Percentiles rank a stretch among this genome's conserved stretches.
These are phyloP conservation scores for Xylaria sp. DNA, from an alignment of 2,329 filamentous ascomycete species.

Conservation along the genomic window DNA sequence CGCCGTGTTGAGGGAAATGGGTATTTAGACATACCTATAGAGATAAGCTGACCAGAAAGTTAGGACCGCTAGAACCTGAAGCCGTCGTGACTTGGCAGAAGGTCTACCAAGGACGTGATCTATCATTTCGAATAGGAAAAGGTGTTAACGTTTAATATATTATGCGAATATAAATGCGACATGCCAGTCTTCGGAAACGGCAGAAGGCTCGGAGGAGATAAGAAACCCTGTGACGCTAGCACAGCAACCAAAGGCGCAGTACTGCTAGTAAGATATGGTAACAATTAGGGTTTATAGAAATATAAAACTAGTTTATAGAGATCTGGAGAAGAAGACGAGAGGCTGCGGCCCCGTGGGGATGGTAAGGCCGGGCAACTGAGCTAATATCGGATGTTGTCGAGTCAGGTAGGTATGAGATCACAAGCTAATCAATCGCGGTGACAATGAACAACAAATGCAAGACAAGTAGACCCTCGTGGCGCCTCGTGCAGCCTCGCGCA, in stretches of 20 bases:
- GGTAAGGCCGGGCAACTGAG: constrained; percentile 1
- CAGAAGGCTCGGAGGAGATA: background rate
- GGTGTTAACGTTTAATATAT: constrained; percentile 11
- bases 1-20: constrained; percentile 22
- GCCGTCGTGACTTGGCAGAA: constrained; percentile 89
- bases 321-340: constrained; percentile 15
- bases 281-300: constrained; percentile 1
- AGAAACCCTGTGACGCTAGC: background rate
- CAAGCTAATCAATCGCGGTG: constrained; percentile 17
- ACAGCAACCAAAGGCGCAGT: constrained; percentile 6
- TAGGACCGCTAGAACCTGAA: constrained; percentile 91
- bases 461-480: constrained; percentile 12
- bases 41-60: constrained; percentile 92
- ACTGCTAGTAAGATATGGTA: constrained; percentile 7
- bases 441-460: constrained; percentile 2
- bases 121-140: constrained; percentile 60
- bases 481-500: constrained; percentile 7
- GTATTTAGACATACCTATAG: constrained; percentile 64
- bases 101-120: constrained; percentile 94
- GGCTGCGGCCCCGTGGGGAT: constrained; percentile 15
- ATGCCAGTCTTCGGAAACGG: constrained; percentile 25
- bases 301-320: constrained; percentile 21
- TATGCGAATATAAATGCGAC: constrained; percentile 17
- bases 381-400: constrained; percentile 19
- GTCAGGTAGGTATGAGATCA: constrained; percentile 29